Evolutionary conservation across 495 filamentous ascomycete genomes (phyloP).

Genomic region (Penicillium lagena): DNA sequence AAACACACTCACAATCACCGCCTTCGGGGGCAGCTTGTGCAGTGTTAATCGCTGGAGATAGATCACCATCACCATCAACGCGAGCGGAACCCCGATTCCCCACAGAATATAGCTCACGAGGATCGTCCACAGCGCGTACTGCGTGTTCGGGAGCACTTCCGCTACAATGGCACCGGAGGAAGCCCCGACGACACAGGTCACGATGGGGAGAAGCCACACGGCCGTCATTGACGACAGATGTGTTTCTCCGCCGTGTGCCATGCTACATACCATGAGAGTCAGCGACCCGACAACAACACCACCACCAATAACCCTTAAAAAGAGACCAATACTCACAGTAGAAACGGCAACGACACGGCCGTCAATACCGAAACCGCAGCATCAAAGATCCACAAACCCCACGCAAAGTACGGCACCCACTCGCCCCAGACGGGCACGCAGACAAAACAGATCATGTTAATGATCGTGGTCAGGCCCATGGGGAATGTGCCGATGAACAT

Average conservation of each 20-base stretch:
- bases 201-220: constrained; percentile 54
- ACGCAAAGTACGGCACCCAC: constrained; percentile 30
- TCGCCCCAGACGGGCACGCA: constrained; percentile 50
- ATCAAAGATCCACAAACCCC: constrained; percentile 57
- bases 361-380: constrained; percentile 41
- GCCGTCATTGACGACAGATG: constrained; percentile 50
- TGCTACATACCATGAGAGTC: constrained; percentile 13
- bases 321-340: constrained; percentile 36
- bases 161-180: constrained; percentile 52
- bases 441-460: constrained; percentile 50
- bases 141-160: constrained; percentile 39
- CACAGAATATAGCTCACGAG: constrained; percentile 52
- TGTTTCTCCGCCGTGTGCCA: constrained; percentile 20
- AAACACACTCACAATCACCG: constrained; percentile 55
- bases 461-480: constrained; percentile 57
- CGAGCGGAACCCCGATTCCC: constrained; percentile 52
- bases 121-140: constrained; percentile 51
- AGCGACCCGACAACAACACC: background rate
- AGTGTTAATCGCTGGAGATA: constrained; percentile 56
- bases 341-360: constrained; percentile 47
- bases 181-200: constrained; percentile 51
- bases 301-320: background rate
- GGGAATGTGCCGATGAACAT: constrained; percentile 58
- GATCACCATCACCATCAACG: constrained; percentile 48
- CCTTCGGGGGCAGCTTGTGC: constrained; percentile 49